These are phyloP conservation scores for Cajanus cajan DNA, from an alignment of 306 rosid genomes.

Conservation along the genomic window DNA sequence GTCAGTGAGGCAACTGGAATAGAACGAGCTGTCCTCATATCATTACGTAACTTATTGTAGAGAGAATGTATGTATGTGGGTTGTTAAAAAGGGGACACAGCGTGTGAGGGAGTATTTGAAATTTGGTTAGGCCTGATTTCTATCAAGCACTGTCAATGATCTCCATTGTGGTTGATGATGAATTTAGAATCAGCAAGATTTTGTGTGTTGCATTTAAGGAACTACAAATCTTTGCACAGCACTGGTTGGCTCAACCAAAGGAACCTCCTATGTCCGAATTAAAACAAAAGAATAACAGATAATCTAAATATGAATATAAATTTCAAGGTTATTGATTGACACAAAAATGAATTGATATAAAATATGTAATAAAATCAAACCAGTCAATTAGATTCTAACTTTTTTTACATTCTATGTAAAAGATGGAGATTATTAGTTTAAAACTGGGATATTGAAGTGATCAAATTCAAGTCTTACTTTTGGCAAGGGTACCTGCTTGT, in stretches of 20 bases:
- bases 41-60: background rate
- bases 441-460: background rate
- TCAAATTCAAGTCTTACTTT: background rate
- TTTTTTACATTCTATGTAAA: background rate
- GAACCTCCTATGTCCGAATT: background rate
- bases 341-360: background rate
- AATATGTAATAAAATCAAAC: constrained; percentile 2
- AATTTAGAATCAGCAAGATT: constrained; percentile 2
- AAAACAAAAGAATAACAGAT: background rate
- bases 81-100: background rate
- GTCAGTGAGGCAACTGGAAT: background rate
- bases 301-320: background rate
- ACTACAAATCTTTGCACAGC: constrained; percentile 12
- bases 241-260: constrained; percentile 10
- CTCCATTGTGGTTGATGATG: constrained; percentile 9
- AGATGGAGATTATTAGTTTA: background rate
- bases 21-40: background rate
- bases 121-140: background rate
- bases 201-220: background rate
- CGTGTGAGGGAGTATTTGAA: background rate
- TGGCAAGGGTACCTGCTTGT: background rate
- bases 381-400: background rate
- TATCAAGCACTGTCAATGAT: background rate
- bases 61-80: background rate
- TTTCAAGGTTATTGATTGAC: background rate